Evolutionary conservation across 108 stramenopile genomes (phyloP).

Genomic region (Nannochloropsis salina): DNA sequence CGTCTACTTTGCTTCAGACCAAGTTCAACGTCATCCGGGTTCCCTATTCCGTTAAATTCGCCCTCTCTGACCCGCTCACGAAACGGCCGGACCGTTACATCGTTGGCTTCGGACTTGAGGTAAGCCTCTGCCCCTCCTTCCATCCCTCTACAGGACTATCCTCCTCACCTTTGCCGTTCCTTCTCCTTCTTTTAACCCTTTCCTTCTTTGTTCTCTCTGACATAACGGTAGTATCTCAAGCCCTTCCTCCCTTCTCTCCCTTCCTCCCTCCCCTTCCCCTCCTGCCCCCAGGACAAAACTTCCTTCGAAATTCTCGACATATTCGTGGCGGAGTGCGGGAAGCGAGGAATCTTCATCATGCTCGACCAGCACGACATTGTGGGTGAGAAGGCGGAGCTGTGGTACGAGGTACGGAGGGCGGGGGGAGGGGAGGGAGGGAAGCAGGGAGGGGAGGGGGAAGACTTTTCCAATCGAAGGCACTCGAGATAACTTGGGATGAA

Average conservation of each 20-base stretch:
- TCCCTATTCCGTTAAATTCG: not conserved
- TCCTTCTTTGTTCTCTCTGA: not conserved
- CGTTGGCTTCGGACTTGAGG: not conserved
- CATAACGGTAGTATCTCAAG: not conserved
- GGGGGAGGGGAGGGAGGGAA: no score
- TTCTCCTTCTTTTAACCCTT: not conserved
- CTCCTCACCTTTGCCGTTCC: not conserved
- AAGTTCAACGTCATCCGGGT: not conserved
- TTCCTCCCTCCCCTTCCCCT: not conserved
- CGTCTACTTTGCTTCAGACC: not conserved
- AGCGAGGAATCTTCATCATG: not conserved
- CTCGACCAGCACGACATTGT: not conserved
- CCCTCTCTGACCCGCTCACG: not conserved
- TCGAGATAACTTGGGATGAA: no score
- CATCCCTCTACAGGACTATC: not conserved
- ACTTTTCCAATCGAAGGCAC: no score
- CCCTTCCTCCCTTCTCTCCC: not conserved
- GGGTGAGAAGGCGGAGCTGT: not conserved
- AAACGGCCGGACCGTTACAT: not conserved
- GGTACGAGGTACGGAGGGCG: not conserved
- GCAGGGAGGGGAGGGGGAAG: no score
- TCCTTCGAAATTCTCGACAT: not conserved
- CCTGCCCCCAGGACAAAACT: not conserved
- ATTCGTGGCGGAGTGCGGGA: not conserved
- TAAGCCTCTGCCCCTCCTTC: not conserved